A percentile compares a stretch with the other conserved stretches of the same genome.
Conservation (phyloP, 208 protist genomes). For the Wallacemonas sp. region DNA sequence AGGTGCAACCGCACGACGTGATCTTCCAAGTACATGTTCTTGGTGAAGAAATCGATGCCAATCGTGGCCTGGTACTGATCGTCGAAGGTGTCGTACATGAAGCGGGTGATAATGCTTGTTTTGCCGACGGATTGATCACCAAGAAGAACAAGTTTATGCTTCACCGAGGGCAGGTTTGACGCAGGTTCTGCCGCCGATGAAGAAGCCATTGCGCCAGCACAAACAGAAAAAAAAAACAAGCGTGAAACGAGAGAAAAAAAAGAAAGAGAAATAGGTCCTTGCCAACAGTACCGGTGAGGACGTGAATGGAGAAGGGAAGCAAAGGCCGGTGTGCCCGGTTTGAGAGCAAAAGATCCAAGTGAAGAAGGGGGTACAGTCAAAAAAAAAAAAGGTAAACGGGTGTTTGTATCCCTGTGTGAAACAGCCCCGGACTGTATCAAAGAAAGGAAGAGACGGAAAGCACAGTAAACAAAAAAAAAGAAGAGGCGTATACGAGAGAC, state of each 20-base stretch:
- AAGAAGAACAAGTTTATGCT: slow-evolving; percentile 98
- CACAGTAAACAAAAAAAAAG: neutral
- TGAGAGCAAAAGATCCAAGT: too few species aligned
- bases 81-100: slow-evolving; percentile 98
- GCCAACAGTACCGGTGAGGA: neutral
- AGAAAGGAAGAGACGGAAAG: neutral
- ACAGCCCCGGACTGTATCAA: too few species aligned
- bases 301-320: neutral
- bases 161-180: slow-evolving; percentile 40
- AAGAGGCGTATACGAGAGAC: too few species aligned
- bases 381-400: slow-evolving; percentile 17
- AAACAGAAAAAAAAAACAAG: slow-evolving; percentile 6
- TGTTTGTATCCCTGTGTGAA: too few species aligned
- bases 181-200: neutral
- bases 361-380: slow-evolving; percentile 2
- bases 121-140: slow-evolving; percentile 98
- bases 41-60: slow-evolving; percentile 99
- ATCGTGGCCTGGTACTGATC: slow-evolving; percentile 96
- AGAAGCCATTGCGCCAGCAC: slow-evolving; percentile 8
- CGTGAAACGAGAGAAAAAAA: slow-evolving; percentile 4
- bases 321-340: too few species aligned
- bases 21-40: slow-evolving; percentile 97
- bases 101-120: slow-evolving; percentile 97
- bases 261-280: neutral
- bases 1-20: slow-evolving; percentile 94